Base-by-base conservation (phyloP, 257 asterid species). In the Jacaranda copaia region DNA sequence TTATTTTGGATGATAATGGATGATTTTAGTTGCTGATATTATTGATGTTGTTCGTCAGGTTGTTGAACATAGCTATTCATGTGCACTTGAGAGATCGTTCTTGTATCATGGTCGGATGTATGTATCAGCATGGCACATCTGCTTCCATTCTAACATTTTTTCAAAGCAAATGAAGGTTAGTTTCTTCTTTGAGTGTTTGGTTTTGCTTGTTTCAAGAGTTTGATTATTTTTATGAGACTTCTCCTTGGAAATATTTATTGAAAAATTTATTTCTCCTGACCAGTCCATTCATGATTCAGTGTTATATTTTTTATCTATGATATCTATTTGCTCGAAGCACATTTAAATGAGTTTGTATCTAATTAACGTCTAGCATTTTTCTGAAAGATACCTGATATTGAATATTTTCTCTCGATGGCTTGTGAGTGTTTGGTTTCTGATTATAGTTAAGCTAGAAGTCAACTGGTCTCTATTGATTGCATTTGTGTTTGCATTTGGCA, bases 51-150 rank as follows among this genome's bases (percentile, higher is more conserved):
- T 70, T 82, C 39, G 39, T 66, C 93, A 96, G 99, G 91, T 90
- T 83, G 95, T 88, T 79, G 93, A 90, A 81, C 93, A 93, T 85
- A 96, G 97, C 89, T 96, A 91, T 85, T 96, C 99, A 66, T 96
- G 99, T 82, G 98, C 99, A 35, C 96, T 96, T 13, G 99, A 96
- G 89, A 89, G 98, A 83, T 96, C 99, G 73, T 93, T 96, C 82
- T 86, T 96, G 83, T 96, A 96, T 83, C 99, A 93, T 70, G 99
- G 99, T 61, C 94, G 99, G 77, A 87, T 96, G 91, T 96, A 90
- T 80, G 92, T 90, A 76, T 96, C 98, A 38, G 85, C 97, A 16
- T 89, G 98, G 97, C 96, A 92, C 85, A 87, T 96, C 85, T 96
- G 99, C 91, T 96, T 96, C 88, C 97, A 96, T 80, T 93, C 99